Conservation (phyloP, 768 basidiomycete species). For the Gloeostereum incarnatum region DNA sequence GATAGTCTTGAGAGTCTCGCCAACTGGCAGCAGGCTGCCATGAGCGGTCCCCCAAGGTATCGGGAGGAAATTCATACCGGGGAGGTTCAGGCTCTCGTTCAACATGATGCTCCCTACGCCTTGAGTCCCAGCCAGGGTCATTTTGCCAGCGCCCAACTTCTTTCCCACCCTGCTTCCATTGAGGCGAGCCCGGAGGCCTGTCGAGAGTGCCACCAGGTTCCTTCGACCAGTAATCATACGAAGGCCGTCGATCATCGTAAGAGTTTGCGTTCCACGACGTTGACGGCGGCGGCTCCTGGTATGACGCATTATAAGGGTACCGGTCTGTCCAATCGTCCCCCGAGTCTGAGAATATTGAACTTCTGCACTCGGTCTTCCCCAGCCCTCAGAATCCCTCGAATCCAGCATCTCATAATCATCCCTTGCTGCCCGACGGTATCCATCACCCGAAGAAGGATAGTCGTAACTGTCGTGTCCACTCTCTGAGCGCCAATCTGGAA, state of each 20-base stretch:
- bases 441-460: conserved; percentile 30
- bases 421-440: conserved; percentile 41
- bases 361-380: conserved; percentile 30
- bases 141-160: conserved; percentile 25
- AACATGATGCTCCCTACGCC: conserved; percentile 14
- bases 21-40: conserved; percentile 72
- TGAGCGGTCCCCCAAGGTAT: conserved; percentile 53
- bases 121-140: conserved; percentile 46
- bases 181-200: conserved; percentile 22
- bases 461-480: conserved; percentile 39
- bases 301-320: conserved; percentile 33
- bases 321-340: conserved; percentile 41
- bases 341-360: conserved; percentile 27
- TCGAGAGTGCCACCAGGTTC: conserved; percentile 28
- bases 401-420: conserved; percentile 35
- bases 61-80: conserved; percentile 14
- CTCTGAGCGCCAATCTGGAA: conserved; percentile 42
- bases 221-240: conserved; percentile 31
- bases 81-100: conserved; percentile 13
- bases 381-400: conserved; percentile 35
- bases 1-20: conserved; percentile 26
- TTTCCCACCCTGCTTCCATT: conserved; percentile 27
- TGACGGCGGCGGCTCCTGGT: conserved; percentile 38
- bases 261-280: conserved; percentile 28
- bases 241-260: conserved; percentile 29